Evolutionary conservation across 352 stramenopile genomes (phyloP), one percentile per base, ranked within the genome.

Genomic region (Plasmopara viticola): DNA sequence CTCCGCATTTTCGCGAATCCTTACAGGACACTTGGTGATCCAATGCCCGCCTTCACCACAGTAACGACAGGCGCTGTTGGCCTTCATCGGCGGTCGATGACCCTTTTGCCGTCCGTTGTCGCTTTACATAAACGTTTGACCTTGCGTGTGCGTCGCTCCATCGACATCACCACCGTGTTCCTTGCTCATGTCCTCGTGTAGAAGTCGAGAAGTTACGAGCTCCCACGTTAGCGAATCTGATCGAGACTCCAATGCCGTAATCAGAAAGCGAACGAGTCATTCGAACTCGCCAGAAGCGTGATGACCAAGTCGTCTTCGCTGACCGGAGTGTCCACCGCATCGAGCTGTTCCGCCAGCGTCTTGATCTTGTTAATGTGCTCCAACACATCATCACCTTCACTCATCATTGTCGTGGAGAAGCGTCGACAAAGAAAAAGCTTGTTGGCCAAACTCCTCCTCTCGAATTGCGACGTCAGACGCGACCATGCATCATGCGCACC

Each of bases 381-480:
- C 8, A 66, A 28, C 53, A 62, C 58, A 46, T 51, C 58, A 56
- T 66, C 58, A 55, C 45, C 58, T 55, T 57, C 58, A 0, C 37
- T 47, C 47, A 56, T 66, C 51, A 57, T 61, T 1, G 33, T 57
- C n/a, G 58, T 60, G 41, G 58, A 66, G 41, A 66, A 61, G 14
- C 58, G 52, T 48, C 58, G 51, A 56, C 48, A 40, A 49, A 60
- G 51, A 30, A 65, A 65, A 39, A 56, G 58, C 58, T 65, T 65
- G 40, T 58, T 66, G 7, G 46, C 52, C 29, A 66, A 48, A 39
- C 38, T 56, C 46, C 52, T 66, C 25, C 56, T 66, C 51, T 66
- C 40, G 51, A 53, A 66, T 28, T 66, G 51, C 38, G n/a, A 38
- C 53, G 56, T 45, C 30, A 64, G 44, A 28, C 38, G 34, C 47